Conservation (phyloP, 306 rosid species). For the Lagenaria siceraria region DNA sequence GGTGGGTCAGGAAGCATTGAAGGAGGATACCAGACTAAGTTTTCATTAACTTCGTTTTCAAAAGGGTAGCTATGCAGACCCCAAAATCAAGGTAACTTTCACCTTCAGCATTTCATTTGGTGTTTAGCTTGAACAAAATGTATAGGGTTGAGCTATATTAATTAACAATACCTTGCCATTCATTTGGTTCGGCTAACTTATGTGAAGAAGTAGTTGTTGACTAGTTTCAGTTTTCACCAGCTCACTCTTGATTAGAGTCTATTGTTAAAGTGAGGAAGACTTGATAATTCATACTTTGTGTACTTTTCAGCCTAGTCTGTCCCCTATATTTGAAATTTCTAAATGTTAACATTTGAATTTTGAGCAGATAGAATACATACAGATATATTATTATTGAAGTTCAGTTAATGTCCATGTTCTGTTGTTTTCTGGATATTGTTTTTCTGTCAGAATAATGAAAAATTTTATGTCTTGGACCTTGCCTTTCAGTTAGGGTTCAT, state of each 20-base stretch:
- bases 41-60: conserved; percentile 15
- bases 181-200: not conserved
- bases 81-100: conserved; percentile 80
- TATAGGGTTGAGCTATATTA: not conserved
- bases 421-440: not conserved
- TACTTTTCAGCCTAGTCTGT: not conserved
- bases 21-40: conserved; percentile 24
- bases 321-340: not conserved
- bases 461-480: not conserved
- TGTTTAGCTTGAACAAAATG: not conserved
- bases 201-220: not conserved
- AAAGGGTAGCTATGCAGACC: conserved; percentile 71
- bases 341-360: not conserved
- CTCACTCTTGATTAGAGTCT: not conserved
- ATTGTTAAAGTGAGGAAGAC: not conserved
- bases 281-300: not conserved
- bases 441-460: not conserved
- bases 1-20: conserved; percentile 75
- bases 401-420: not conserved
- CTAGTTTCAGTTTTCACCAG: not conserved
- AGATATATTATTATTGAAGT: not conserved
- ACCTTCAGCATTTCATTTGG: conserved; percentile 10
- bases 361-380: not conserved
- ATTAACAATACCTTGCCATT: not conserved
- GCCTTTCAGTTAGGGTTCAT: not conserved